phyloP scores from a whole-genome alignment of 2,329 filamentous ascomycete species.

The Alternaria brassicicola region DNA sequence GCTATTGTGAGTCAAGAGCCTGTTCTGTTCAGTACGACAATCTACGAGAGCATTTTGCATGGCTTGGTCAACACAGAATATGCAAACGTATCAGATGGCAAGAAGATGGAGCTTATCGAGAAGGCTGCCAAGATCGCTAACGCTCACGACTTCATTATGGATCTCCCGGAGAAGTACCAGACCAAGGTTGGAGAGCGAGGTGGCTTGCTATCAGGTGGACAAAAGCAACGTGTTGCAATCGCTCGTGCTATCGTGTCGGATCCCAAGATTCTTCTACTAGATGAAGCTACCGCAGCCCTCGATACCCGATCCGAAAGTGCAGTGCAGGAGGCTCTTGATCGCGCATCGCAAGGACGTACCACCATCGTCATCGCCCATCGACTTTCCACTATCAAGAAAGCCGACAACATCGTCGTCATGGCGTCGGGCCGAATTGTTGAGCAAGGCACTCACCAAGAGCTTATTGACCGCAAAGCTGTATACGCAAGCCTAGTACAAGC shows the following conservation, averaged over 20 bases:
- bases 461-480: slow-evolving; percentile 72
- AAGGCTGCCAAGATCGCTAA: slow-evolving; percentile 90
- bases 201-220: slow-evolving; percentile 89
- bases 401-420: slow-evolving; percentile 97
- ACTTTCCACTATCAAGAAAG: slow-evolving; percentile 90
- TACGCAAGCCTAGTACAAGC: slow-evolving; percentile 88
- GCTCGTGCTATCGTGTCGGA: slow-evolving; percentile 88
- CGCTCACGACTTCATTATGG: slow-evolving; percentile 86
- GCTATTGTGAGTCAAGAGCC: slow-evolving; percentile 93
- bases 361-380: slow-evolving; percentile 97
- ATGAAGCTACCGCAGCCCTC: slow-evolving; percentile 91
- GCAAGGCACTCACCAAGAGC: slow-evolving; percentile 83
- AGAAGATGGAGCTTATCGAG: slow-evolving; percentile 72
- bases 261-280: slow-evolving; percentile 88
- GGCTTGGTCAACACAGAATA: slow-evolving; percentile 84
- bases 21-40: slow-evolving; percentile 85
- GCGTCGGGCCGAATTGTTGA: slow-evolving; percentile 83
- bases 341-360: slow-evolving; percentile 82
- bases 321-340: slow-evolving; percentile 90
- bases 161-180: slow-evolving; percentile 85
- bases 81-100: slow-evolving; percentile 70
- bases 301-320: slow-evolving; percentile 95
- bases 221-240: slow-evolving; percentile 97
- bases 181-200: slow-evolving; percentile 96
- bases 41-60: slow-evolving; percentile 87